Conservation (phyloP, 2,329 filamentous ascomycete species). For the Penicillium hordei region DNA sequence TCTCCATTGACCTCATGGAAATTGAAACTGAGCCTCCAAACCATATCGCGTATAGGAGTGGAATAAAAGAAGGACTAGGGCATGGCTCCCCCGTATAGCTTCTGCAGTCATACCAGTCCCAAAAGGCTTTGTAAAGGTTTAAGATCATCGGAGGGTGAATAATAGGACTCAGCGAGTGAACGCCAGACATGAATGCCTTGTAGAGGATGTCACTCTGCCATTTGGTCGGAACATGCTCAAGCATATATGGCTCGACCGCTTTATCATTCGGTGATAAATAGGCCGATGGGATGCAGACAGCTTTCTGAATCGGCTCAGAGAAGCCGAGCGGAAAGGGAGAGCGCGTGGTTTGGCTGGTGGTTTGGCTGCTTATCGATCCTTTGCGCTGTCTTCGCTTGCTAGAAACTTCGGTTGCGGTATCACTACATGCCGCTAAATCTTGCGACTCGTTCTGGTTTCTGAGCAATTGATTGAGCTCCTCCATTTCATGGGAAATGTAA, state of each 20-base stretch:
- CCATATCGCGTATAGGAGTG: slow-evolving; percentile 49
- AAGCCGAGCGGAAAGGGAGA: slow-evolving; percentile 4
- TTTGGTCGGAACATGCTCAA: slow-evolving; percentile 45
- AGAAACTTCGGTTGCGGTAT: background rate
- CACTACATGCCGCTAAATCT: slow-evolving; percentile 12
- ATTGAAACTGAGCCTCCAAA: slow-evolving; percentile 49
- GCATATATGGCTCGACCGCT: slow-evolving; percentile 41
- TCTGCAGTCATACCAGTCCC: slow-evolving; percentile 47
- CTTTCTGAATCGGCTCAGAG: slow-evolving; percentile 32
- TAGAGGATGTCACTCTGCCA: slow-evolving; percentile 49
- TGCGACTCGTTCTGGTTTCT: slow-evolving; percentile 43
- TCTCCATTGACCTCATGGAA: slow-evolving; percentile 43
- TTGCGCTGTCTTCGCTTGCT: slow-evolving; percentile 27
- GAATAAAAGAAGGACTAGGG: slow-evolving; percentile 45
- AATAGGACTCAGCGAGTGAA: slow-evolving; percentile 48
- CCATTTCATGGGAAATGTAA: slow-evolving; percentile 48
- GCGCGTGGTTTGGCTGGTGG: background rate
- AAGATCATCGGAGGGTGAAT: slow-evolving; percentile 45
- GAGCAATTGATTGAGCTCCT: slow-evolving; percentile 45
- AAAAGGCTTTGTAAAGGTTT: slow-evolving; percentile 45
- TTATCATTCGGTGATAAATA: slow-evolving; percentile 36
- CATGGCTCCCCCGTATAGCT: slow-evolving; percentile 38
- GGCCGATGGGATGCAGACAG: slow-evolving; percentile 39
- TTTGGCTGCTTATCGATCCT: slow-evolving; percentile 16
- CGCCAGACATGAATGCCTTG: slow-evolving; percentile 48